Base-by-base conservation (phyloP, 768 basidiomycete genomes). In the Gloeostereum incarnatum region DNA sequence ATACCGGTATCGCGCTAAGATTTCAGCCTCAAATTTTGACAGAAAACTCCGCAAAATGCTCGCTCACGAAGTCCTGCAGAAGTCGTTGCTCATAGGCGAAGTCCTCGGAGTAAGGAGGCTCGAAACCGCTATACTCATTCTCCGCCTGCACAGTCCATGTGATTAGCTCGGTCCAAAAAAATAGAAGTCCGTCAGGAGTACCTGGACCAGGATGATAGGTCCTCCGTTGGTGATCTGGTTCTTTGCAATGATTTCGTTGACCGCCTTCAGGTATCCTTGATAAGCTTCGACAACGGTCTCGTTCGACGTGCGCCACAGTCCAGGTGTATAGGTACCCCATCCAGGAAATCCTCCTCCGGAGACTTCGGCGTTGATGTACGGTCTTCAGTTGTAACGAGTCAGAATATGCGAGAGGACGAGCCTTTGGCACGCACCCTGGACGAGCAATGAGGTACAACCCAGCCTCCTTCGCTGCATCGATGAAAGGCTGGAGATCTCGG, bases 141-240 rank as follows among this genome's bases (percentile, higher is more conserved):
- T 75, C 74, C 11, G 63, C 58, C 63, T 75, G 46, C 13, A 41
- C 11, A 13, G 19, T 11, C 20, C 42, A 34, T 45, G 27, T 21
- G 6, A 27, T 41, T 18, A 43, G 19, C 40, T 14, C 18, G 20
- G 1, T 21, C 13, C 8, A 20, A 11, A 14, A 4, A 16, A 29
- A 10, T 23, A 30, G 6, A 5, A 32, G 13, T 16, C 16, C 25
- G 8, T 26, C 14, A 29, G 19, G 7, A 50, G 10, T 33, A 59
- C 64, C 52, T 65, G 58, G 17, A 56, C 66, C 26, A 62, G 60
- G 25, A 63, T 73, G 24, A 75, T 60, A 9, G 77, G 75, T 0
- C 78, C 78, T 7, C 74, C 78, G 13, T 73, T 68, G 9, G 73
- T 71, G 40, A 78, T 69, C 49, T 79, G 65, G 49, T 77, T 74